phyloP scores from a whole-genome alignment of 2,329 filamentous ascomycete genomes.

The Colletotrichum higginsianum region DNA sequence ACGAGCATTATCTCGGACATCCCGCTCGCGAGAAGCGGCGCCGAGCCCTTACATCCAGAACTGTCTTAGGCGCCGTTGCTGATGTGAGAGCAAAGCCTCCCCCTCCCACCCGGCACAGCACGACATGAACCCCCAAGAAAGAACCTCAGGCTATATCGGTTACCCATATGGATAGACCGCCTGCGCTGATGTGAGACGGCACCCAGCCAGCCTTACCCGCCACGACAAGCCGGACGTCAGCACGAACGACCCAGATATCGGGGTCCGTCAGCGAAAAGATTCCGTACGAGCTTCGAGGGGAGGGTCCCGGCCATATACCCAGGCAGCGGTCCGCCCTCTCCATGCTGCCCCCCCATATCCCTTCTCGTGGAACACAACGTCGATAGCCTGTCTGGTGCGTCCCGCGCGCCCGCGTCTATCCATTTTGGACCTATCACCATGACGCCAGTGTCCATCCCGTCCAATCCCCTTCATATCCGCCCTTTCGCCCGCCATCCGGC shows the following conservation, averaged over 20 bases:
- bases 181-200: background rate
- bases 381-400: background rate
- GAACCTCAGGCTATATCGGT: background rate
- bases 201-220: background rate
- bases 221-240: background rate
- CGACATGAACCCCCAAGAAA: background rate
- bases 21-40: background rate
- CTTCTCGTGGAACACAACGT: background rate
- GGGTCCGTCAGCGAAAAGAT: background rate
- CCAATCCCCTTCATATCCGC: conserved; percentile 4
- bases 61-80: background rate
- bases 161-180: background rate
- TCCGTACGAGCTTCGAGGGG: background rate
- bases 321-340: background rate
- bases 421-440: background rate
- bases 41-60: background rate
- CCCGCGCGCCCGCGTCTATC: background rate
- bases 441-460: background rate
- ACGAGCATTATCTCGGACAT: background rate
- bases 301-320: background rate
- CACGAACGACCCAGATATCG: background rate
- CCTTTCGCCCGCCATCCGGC: background rate
- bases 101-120: background rate
- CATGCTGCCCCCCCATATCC: background rate
- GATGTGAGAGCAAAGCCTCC: background rate